These are phyloP conservation scores for Fraxinus platypoda DNA, from an alignment of 305 asterid species.

Conservation along the genomic window DNA sequence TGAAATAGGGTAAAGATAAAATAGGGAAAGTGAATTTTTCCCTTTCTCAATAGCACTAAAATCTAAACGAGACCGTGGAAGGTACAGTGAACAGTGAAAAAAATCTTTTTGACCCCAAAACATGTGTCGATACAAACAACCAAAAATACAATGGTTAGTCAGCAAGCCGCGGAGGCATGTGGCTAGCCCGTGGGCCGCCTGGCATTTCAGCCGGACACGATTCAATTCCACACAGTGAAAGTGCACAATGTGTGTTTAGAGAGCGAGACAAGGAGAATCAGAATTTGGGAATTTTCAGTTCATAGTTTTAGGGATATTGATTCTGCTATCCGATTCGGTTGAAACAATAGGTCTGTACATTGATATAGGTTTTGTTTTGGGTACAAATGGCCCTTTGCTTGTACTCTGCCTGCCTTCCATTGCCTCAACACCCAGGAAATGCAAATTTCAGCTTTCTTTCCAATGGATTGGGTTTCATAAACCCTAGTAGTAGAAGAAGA, in stretches of 20 bases:
- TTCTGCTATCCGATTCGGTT: not conserved
- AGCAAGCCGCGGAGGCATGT: not conserved
- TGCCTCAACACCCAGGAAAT: slow-evolving; percentile 19
- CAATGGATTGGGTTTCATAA: slow-evolving; percentile 11
- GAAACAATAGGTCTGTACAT: not conserved
- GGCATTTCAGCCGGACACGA: not conserved
- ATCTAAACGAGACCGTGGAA: no score
- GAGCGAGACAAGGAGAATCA: not conserved
- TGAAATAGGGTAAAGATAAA: no score
- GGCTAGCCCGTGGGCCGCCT: not conserved
- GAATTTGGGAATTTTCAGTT: not conserved
- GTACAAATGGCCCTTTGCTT: slow-evolving; percentile 44
- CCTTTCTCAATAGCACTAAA: no score
- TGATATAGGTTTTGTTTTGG: not conserved
- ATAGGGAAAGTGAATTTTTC: no score
- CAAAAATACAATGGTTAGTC: not conserved
- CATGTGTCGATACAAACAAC: not conserved
- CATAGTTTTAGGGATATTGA: not conserved
- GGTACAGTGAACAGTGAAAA: no score
- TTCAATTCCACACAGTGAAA: not conserved
- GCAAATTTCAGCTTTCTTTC: slow-evolving; percentile 16
- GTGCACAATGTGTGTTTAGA: not conserved
- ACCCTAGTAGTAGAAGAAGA: slow-evolving; percentile 10
- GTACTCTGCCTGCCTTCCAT: slow-evolving; percentile 27
- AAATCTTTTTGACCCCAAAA: no score